Percentiles rank a stretch among this genome's conserved stretches.
Evolutionary conservation across 306 rosid genomes (phyloP).

Genomic region (Sicyos baderoa): DNA sequence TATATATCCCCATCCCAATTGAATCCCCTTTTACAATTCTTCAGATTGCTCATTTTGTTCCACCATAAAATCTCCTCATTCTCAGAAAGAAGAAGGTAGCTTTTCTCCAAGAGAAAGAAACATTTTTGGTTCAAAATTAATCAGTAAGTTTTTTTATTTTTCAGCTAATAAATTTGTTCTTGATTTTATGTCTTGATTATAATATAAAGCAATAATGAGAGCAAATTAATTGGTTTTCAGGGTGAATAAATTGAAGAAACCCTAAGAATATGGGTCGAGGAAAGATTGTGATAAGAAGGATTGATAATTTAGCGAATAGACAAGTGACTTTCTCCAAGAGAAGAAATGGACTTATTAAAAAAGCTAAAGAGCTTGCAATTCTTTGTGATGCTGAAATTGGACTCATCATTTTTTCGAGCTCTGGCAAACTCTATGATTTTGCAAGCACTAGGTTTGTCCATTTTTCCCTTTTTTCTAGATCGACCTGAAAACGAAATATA

Average conservation of each 20-base stretch:
- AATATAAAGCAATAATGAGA: not conserved
- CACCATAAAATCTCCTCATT: not conserved
- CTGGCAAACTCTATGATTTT: constrained; percentile 70
- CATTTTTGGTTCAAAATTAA: not conserved
- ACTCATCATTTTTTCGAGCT: constrained; percentile 61
- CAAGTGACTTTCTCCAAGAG: constrained; percentile 95
- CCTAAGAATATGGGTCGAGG: constrained; percentile 65
- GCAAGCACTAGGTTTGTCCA: constrained; percentile 52
- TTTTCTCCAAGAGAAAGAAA: not conserved
- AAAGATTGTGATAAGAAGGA: constrained; percentile 74
- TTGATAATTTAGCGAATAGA: constrained; percentile 64
- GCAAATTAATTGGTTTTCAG: not conserved
- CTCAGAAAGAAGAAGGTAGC: not conserved
- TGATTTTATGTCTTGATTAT: not conserved
- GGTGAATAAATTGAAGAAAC: constrained; percentile 1
- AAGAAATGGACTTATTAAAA: constrained; percentile 81
- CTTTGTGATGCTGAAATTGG: constrained; percentile 87
- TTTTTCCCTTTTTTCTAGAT: not conserved
- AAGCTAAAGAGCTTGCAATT: constrained; percentile 71
- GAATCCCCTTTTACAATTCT: not conserved
- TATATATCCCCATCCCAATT: constrained; percentile 6
- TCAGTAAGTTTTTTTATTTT: not conserved
- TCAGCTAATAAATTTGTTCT: not conserved
- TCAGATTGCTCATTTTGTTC: not conserved
- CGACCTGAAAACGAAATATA: too few relatives aligned